phyloP scores from a whole-genome alignment of 1,139 yeast genomes.

The Diutina scorzettiae region DNA sequence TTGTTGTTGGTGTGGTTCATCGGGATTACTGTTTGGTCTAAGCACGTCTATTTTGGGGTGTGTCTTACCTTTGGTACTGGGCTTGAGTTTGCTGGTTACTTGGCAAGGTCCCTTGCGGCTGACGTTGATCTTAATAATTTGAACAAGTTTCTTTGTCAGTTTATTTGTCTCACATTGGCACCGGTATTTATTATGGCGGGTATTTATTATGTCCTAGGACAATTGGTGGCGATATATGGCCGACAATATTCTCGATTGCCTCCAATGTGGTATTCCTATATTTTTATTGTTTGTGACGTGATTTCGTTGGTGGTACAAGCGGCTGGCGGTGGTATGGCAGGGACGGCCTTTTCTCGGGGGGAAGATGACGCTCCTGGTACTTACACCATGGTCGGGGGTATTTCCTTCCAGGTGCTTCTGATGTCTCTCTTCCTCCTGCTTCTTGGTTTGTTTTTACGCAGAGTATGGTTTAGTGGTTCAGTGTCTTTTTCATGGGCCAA shows the following conservation, averaged over 20 bases:
- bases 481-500: constrained; percentile 9
- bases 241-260: constrained; percentile 15
- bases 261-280: constrained; percentile 24
- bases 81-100: constrained; percentile 16
- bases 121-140: constrained; percentile 12
- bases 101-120: constrained; percentile 14
- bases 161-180: constrained; percentile 23
- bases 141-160: constrained; percentile 20
- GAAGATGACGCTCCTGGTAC: background rate
- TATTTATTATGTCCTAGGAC: constrained; percentile 23
- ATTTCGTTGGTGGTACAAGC: constrained; percentile 24
- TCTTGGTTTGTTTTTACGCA: constrained; percentile 12
- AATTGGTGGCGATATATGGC: constrained; percentile 21
- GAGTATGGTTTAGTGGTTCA: constrained; percentile 10
- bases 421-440: constrained; percentile 1
- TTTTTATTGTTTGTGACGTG: constrained; percentile 24
- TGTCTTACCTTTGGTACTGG: constrained; percentile 13
- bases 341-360: constrained; percentile 13
- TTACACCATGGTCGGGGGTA: background rate
- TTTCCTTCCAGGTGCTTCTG: background rate
- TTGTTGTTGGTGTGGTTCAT: constrained; percentile 8
- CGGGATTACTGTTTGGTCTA: constrained; percentile 8
- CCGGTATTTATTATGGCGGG: constrained; percentile 33
- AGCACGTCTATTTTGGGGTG: constrained; percentile 13
- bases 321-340: constrained; percentile 26